Conservation (phyloP, 768 basidiomycete species). For the Tulasnella sp. region DNA sequence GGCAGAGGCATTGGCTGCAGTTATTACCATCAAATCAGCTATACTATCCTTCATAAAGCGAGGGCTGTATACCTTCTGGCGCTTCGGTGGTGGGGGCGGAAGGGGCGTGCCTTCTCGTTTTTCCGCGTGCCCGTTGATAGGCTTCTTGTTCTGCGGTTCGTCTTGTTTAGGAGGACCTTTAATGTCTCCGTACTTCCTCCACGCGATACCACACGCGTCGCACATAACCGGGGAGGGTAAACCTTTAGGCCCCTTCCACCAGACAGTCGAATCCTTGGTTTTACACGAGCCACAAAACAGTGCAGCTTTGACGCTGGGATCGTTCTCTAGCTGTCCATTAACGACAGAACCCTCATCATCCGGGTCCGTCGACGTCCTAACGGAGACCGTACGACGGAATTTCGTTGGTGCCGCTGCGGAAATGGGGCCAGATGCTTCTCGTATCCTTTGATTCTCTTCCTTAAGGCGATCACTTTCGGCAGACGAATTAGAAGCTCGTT, state of each 20-base stretch:
- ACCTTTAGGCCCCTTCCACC: constrained; percentile 91
- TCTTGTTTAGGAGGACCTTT: constrained; percentile 21
- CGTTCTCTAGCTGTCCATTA: constrained; percentile 39
- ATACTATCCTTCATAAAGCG: neutral
- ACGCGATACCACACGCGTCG: constrained; percentile 73
- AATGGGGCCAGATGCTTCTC: constrained; percentile 28
- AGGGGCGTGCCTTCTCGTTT: constrained; percentile 53
- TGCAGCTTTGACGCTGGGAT: constrained; percentile 25
- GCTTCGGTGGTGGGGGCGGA: constrained; percentile 43
- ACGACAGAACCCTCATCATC: constrained; percentile 75
- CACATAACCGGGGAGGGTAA: constrained; percentile 57
- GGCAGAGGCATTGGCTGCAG: constrained; percentile 21
- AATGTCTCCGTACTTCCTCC: constrained; percentile 88
- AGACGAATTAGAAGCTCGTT: neutral
- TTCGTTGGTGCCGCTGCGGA: constrained; percentile 29
- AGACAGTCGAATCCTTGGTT: constrained; percentile 60
- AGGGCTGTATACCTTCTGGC: constrained; percentile 40
- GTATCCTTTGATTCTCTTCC: constrained; percentile 50
- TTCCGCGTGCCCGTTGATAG: constrained; percentile 27
- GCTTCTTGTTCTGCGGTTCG: constrained; percentile 43
- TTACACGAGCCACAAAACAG: constrained; percentile 65
- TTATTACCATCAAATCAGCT: neutral
- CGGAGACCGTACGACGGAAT: constrained; percentile 30
- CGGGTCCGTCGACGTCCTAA: constrained; percentile 7
- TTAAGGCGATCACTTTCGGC: constrained; percentile 45